Percentiles rank a stretch among this genome's conserved stretches.
These are phyloP conservation scores for Nyctanthes arbortristis DNA, from an alignment of 257 asterid species.

Conservation along the genomic window DNA sequence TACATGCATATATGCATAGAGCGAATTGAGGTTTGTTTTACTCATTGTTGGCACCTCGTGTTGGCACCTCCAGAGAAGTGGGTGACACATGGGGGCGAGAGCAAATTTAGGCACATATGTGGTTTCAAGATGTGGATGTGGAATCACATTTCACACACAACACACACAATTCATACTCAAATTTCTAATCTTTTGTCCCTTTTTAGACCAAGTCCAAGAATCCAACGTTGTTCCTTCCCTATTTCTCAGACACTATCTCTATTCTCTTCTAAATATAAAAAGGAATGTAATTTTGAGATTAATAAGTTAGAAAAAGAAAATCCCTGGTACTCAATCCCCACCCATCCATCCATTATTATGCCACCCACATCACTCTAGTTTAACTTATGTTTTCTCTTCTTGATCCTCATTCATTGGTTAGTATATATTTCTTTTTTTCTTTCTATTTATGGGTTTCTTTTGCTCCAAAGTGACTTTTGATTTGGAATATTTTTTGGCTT, in stretches of 20 bases:
- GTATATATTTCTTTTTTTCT: neutral
- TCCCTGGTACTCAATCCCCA: no score
- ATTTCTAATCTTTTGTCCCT: neutral
- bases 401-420: neutral
- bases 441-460: no score
- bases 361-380: neutral
- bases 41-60: no score
- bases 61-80: neutral
- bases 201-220: constrained; percentile 6
- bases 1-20: no score
- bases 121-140: constrained; percentile 7
- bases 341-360: neutral
- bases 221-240: neutral
- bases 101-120: constrained; percentile 28
- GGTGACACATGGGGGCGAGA: constrained; percentile 24
- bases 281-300: neutral
- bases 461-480: neutral
- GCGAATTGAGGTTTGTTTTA: neutral
- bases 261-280: neutral
- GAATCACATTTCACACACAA: neutral
- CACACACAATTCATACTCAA: neutral
- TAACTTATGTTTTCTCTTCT: neutral
- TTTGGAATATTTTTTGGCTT: neutral
- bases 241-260: neutral
- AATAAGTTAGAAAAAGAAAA: no score